A percentile compares a stretch with the other conserved stretches of the same genome.
These are phyloP conservation scores for Aurantiochytrium sp. DNA, from an alignment of 108 stramenopile species.

Conservation along the genomic window DNA sequence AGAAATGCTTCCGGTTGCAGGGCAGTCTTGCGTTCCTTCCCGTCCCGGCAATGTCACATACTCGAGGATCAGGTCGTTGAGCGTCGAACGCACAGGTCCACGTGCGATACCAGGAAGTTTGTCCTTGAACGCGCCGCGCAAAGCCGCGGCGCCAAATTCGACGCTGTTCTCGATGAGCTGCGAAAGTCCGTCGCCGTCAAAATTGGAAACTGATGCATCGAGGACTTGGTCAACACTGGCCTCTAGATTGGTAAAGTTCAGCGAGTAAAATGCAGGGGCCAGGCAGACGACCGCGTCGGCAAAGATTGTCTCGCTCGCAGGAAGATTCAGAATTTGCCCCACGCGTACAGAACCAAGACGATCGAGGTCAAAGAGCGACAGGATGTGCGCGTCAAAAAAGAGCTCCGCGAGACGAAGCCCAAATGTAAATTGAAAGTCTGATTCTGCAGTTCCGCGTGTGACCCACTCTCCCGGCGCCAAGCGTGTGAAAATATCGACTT, in stretches of 20 bases:
- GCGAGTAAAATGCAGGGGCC: not conserved
- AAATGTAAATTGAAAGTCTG: not conserved
- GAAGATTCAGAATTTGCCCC: not conserved
- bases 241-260: not conserved
- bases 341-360: not conserved
- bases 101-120: not conserved
- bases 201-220: not conserved
- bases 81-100: not conserved
- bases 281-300: not conserved
- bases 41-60: not conserved
- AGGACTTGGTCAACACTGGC: not conserved
- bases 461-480: not conserved
- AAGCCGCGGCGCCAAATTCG: not conserved
- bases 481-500: not conserved
- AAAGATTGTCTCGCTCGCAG: not conserved
- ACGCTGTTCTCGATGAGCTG: not conserved
- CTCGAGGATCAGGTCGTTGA: not conserved
- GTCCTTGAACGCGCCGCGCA: not conserved
- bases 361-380: not conserved
- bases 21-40: not conserved
- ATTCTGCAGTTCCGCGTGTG: not conserved
- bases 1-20: not conserved
- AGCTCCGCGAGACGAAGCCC: not conserved
- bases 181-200: not conserved
- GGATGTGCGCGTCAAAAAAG: not conserved